Evolutionary conservation across 306 rosid genomes (phyloP).

Genomic region (Quercus parvula): DNA sequence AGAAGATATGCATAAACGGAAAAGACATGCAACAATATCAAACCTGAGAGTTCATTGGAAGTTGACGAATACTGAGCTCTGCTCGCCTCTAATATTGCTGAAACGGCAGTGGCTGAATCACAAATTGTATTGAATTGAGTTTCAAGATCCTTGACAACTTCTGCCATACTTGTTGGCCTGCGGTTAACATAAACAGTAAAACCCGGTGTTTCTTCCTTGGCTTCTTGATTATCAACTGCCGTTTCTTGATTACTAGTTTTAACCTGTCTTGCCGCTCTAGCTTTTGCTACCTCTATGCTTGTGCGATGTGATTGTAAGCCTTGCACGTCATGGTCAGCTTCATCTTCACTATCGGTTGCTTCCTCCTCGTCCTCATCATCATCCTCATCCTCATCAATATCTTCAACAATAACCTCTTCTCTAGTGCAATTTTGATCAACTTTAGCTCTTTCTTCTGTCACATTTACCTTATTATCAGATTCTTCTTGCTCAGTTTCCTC

Average conservation of each 20-base stretch:
- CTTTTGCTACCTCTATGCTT: constrained; percentile 44
- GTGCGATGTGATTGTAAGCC: constrained; percentile 28
- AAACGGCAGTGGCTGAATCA: constrained; percentile 69
- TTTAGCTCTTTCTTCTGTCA: constrained; percentile 44
- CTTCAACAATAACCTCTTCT: constrained; percentile 68
- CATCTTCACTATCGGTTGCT: constrained; percentile 26
- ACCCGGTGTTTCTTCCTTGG: constrained; percentile 68
- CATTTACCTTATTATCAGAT: constrained; percentile 29
- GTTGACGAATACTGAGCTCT: constrained; percentile 46
- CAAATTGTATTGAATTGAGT: constrained; percentile 66
- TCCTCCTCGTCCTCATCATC: constrained; percentile 33
- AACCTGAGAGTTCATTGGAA: constrained; percentile 76
- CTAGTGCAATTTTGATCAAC: constrained; percentile 29
- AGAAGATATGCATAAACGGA: not conserved
- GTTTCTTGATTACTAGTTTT: constrained; percentile 45
- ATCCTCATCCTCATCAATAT: constrained; percentile 51
- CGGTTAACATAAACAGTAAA: constrained; percentile 74
- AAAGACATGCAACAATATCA: constrained; percentile 6
- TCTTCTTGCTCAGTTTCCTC: constrained; percentile 66
- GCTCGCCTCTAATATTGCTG: constrained; percentile 69
- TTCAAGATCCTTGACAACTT: constrained; percentile 79
- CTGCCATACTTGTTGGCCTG: constrained; percentile 82
- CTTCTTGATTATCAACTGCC: constrained; percentile 38
- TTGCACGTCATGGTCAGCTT: constrained; percentile 26
- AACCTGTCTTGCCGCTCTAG: constrained; percentile 50